Evolutionary conservation across 2,329 filamentous ascomycete species (phyloP), one percentile per base, ranked within the genome.

Genomic region (Penicillium sp.): DNA sequence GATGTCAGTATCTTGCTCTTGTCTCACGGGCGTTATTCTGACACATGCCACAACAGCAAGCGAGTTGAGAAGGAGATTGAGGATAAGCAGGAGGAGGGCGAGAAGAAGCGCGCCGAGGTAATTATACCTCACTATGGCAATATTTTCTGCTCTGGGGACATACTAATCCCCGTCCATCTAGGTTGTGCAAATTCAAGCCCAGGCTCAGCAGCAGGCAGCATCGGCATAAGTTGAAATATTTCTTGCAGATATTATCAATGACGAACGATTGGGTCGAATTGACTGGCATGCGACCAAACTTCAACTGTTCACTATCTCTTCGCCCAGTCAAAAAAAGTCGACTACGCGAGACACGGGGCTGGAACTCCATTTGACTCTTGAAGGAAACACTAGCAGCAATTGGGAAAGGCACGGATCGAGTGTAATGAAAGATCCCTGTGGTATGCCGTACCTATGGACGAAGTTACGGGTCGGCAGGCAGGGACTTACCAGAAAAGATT

Each of bases 61-160:
- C 75, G 83, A 17, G 77, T 86, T 34, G 84, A 87, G 58, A 72
- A 71, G 32, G 79, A 82, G 57, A 84, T 87, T 50, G 71, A 76
- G 48, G 78, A 77, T 16, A 74, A 81, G 34, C 77, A 86, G 54
- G 75, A 78, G 17, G 79, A 79, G 64, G 79, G 78, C 45, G 81
- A 87, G 56, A 75, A 73, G 46, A 78, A 81, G 60, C 82, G 82
- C 60, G 71, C 76, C 50, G 79, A 86, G 70, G 80, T 84, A 63
- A 57, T n/a, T n/a, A n/a, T n/a, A n/a, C n/a, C n/a, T n/a, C n/a
- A 72, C 51, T 45, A 23, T 19, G 11, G 7, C 14, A 27, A 23
- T 6, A n/a, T 26, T n/a, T 21, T 31, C 18, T 16, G 13, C 27
- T n/a, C 37, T 15, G 3, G 28, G 13, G 21, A 18, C 13, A 27